Evolutionary conservation across 176 grass and related monocot genomes (phyloP).

Genomic region (Dactylis glomerata): DNA sequence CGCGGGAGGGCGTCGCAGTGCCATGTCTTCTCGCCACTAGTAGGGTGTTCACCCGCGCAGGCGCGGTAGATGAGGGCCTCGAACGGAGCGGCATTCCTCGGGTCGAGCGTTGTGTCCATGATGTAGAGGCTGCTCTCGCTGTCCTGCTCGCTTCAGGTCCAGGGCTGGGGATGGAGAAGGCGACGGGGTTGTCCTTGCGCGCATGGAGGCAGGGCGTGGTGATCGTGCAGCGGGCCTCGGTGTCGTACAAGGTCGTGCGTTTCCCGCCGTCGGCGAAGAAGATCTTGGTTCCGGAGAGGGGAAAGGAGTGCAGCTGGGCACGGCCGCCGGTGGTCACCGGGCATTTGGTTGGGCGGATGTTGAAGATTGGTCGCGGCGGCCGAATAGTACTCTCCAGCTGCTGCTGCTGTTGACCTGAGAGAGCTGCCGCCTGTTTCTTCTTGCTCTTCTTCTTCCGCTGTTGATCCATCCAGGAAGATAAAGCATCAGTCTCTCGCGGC

Average conservation of each 20-base stretch:
- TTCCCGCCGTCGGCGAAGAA: not conserved
- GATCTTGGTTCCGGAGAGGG: not conserved
- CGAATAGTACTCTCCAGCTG: not conserved
- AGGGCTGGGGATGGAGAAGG: not conserved
- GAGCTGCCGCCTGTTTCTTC: not conserved
- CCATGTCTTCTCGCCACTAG: not conserved
- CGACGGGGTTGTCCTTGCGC: not conserved
- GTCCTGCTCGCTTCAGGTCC: no score
- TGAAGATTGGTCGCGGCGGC: not conserved
- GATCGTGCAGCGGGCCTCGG: not conserved
- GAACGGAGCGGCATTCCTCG: not conserved
- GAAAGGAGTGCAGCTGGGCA: not conserved
- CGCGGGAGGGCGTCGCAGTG: not conserved
- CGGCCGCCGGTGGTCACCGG: not conserved
- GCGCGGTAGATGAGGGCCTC: not conserved
- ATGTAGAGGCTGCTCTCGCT: no score
- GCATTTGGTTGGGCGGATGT: not conserved
- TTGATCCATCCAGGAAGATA: no score
- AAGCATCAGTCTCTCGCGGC: not conserved
- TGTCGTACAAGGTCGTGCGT: not conserved
- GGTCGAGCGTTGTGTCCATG: not conserved
- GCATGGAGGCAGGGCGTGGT: not conserved
- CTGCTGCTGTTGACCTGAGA: not conserved
- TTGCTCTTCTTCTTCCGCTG: not conserved
- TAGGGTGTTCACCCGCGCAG: not conserved